phyloP scores from a whole-genome alignment of 805 yeast genomes.

The Candida gorgasii region DNA sequence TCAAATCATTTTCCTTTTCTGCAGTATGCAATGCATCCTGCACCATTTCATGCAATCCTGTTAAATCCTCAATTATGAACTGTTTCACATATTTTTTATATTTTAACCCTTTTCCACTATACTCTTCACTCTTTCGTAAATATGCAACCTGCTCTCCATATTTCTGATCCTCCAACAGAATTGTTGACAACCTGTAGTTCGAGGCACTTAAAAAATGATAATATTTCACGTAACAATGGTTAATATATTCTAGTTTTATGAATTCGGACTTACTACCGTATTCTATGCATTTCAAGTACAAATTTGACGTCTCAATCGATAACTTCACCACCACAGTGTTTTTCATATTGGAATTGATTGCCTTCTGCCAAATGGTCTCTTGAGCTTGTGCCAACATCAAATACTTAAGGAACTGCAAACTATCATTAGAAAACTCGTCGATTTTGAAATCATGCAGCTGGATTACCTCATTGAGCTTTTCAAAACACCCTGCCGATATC shows the following conservation, averaged over 20 bases:
- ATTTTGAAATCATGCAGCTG: constrained; percentile 1
- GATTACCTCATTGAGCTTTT: constrained; percentile 16
- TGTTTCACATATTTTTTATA: constrained; percentile 43
- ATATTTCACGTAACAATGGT: constrained; percentile 58
- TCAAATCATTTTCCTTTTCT: constrained; percentile 78
- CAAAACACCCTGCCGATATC: constrained; percentile 68
- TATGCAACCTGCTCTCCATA: constrained; percentile 75
- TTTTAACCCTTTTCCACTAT: constrained; percentile 38
- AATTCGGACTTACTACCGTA: constrained; percentile 44
- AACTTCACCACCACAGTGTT: constrained; percentile 64
- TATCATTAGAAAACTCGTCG: constrained; percentile 43
- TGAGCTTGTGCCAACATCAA: constrained; percentile 83
- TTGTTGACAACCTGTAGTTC: constrained; percentile 58
- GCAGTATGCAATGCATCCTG: constrained; percentile 50
- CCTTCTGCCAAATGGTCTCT: constrained; percentile 81
- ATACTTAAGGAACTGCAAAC: constrained; percentile 50
- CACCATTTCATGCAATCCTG: constrained; percentile 49
- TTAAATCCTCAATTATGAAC: constrained; percentile 51
- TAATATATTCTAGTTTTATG: constrained; percentile 61
- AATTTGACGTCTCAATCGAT: constrained; percentile 60
- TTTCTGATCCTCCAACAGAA: constrained; percentile 46
- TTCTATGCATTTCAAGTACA: constrained; percentile 49
- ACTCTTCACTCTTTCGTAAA: constrained; percentile 43
- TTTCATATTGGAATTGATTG: constrained; percentile 49
- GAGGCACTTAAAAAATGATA: constrained; percentile 74